A percentile compares a stretch with the other conserved stretches of the same genome.
These are phyloP conservation scores for Russula foetens DNA, from an alignment of 768 basidiomycete species.

Conservation along the genomic window DNA sequence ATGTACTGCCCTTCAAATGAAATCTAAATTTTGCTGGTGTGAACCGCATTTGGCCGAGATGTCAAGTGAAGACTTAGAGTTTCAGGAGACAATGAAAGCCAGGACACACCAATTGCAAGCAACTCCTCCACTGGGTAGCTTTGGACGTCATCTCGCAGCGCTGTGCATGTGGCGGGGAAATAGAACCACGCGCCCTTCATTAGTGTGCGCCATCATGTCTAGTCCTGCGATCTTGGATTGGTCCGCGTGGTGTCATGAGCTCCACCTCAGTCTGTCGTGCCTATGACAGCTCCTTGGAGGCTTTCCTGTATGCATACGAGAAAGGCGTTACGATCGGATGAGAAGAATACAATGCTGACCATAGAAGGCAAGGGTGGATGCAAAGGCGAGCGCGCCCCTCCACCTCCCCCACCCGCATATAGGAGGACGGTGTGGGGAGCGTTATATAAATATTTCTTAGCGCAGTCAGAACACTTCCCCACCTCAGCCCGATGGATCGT, in stretches of 20 bases:
- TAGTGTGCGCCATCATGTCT: slow-evolving; percentile 48
- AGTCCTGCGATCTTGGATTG: slow-evolving; percentile 35
- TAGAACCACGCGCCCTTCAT: slow-evolving; percentile 49
- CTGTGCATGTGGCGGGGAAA: slow-evolving; percentile 69
- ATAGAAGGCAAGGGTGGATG: slow-evolving; percentile 36
- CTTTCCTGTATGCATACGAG: slow-evolving; percentile 21
- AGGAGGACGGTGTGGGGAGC: slow-evolving; percentile 20
- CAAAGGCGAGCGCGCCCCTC: slow-evolving; percentile 17
- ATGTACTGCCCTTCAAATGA: slow-evolving; percentile 60
- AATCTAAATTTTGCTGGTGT: slow-evolving; percentile 44
- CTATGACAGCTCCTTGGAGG: slow-evolving; percentile 33
- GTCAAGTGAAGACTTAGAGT: neutral
- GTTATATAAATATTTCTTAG: slow-evolving; percentile 9
- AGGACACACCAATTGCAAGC: slow-evolving; percentile 50
- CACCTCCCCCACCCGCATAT: neutral
- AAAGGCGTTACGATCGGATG: slow-evolving; percentile 25
- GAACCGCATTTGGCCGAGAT: neutral
- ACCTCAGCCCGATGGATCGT: slow-evolving; percentile 50
- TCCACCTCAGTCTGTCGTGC: slow-evolving; percentile 41
- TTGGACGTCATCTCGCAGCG: slow-evolving; percentile 44
- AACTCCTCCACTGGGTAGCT: slow-evolving; percentile 56
- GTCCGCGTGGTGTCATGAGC: slow-evolving; percentile 33
- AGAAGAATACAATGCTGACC: slow-evolving; percentile 31
- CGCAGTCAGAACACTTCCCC: slow-evolving; percentile 42
- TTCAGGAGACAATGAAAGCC: neutral